These are phyloP conservation scores for Aspergillus bombycis DNA, from an alignment of 2,329 filamentous ascomycete species.

Conservation along the genomic window DNA sequence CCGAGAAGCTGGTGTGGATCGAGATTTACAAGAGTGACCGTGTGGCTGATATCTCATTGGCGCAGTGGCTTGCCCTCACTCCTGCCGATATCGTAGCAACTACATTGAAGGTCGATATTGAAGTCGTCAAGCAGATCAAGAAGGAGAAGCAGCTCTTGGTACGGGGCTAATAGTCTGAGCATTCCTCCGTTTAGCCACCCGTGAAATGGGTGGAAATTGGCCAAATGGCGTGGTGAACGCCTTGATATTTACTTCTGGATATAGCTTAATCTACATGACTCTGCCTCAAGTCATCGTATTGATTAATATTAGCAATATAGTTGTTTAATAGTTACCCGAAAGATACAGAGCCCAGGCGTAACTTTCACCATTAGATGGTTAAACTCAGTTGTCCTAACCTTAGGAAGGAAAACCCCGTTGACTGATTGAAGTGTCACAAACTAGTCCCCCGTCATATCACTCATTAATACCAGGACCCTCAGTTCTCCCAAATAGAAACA, in stretches of 20 bases:
- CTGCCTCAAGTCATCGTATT: background rate
- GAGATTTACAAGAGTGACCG: conserved; percentile 71
- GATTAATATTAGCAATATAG: background rate
- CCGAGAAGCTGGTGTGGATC: conserved; percentile 66
- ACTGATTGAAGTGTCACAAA: background rate
- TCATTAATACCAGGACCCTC: background rate
- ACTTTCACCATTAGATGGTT: no score
- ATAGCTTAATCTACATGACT: background rate
- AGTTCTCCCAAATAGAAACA: conserved; percentile 3
- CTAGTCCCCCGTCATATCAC: background rate
- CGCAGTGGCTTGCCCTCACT: conserved; percentile 71
- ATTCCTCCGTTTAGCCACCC: background rate
- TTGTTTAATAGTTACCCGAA: background rate
- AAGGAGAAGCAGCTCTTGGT: conserved; percentile 15
- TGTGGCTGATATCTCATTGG: conserved; percentile 67
- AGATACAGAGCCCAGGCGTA: fast-evolving
- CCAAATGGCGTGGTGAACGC: background rate
- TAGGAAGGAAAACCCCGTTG: background rate
- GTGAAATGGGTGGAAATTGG: background rate
- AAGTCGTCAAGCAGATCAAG: conserved; percentile 16
- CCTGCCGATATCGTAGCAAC: conserved; percentile 41
- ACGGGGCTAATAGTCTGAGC: background rate
- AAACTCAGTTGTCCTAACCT: background rate
- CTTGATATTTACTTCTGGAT: background rate
- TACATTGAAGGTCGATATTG: conserved; percentile 14